A percentile compares a stretch with the other conserved stretches of the same genome.
Conservation (phyloP, 2,329 filamentous ascomycete genomes). For the Didymosphaeria variabile region DNA sequence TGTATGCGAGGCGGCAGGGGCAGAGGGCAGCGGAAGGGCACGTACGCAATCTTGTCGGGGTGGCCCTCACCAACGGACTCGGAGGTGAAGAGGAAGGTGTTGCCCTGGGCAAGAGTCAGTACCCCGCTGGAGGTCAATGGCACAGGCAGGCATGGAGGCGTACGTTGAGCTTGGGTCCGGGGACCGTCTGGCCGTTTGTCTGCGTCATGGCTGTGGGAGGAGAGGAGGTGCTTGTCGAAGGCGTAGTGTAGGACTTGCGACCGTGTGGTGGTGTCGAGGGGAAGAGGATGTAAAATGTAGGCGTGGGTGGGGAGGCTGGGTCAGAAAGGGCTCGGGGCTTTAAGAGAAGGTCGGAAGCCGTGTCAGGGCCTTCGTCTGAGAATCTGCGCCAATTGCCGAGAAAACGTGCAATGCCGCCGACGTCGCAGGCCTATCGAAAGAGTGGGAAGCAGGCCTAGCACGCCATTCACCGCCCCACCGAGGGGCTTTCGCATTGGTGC, state of each 20-base stretch:
- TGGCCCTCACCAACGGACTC: conserved; percentile 67
- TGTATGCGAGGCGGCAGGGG: background rate
- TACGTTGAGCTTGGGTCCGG: conserved; percentile 35
- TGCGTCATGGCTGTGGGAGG: conserved; percentile 36
- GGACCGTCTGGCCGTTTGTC: conserved; percentile 33
- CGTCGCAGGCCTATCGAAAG: conserved; percentile 13
- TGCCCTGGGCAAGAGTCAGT: conserved; percentile 37
- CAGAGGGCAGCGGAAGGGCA: conserved; percentile 13
- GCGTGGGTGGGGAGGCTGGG: conserved; percentile 25
- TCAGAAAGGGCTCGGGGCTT: conserved; percentile 30
- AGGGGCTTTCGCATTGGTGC: background rate
- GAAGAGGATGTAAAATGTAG: conserved; percentile 26
- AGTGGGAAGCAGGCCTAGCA: conserved; percentile 22
- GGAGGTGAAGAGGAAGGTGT: conserved; percentile 59
- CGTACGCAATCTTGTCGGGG: conserved; percentile 90
- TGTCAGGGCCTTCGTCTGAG: conserved; percentile 14
- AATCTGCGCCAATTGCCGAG: conserved; percentile 36
- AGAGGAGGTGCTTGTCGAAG: conserved; percentile 27
- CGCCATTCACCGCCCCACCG: conserved; percentile 28
- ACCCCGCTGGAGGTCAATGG: conserved; percentile 5
- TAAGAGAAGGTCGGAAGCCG: conserved; percentile 7
- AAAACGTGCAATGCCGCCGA: conserved; percentile 33
- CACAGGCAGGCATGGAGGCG: background rate
- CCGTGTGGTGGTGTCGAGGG: conserved; percentile 28
- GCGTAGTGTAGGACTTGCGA: conserved; percentile 52